phyloP scores from a whole-genome alignment of 495 filamentous ascomycete genomes.

The Sphaerosporella brunnea region DNA sequence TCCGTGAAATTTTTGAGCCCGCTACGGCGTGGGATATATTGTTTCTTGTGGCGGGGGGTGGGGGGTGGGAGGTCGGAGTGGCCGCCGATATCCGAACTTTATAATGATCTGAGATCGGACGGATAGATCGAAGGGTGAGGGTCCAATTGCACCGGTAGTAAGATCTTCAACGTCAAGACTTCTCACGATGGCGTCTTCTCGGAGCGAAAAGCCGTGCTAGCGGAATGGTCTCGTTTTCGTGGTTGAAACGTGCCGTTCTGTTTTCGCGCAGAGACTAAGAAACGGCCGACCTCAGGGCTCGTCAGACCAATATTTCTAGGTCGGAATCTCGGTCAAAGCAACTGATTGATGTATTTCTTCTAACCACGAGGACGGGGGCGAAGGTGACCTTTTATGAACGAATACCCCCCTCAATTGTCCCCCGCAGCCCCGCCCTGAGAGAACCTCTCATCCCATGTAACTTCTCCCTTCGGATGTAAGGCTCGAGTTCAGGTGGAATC shows the following conservation, averaged over 20 bases:
- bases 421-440: too few relatives aligned
- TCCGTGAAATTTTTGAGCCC: too few relatives aligned
- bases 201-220: not conserved
- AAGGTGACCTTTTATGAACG: constrained; percentile 7
- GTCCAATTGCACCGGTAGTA: not conserved
- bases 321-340: not conserved
- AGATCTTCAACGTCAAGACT: not conserved
- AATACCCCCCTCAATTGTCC: too few relatives aligned
- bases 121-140: not conserved
- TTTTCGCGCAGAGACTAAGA: not conserved
- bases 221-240: not conserved
- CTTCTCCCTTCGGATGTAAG: not conserved
- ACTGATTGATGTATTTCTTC: not conserved
- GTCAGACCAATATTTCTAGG: not conserved
- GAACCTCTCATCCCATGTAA: too few relatives aligned
- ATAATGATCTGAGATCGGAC: constrained; percentile 2
- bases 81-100: constrained; percentile 5
- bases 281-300: not conserved
- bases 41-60: not conserved
- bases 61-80: not conserved
- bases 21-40: not conserved
- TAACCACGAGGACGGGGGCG: not conserved
- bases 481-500: not conserved
- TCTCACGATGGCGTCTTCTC: not conserved
- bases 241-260: not conserved